phyloP scores from a whole-genome alignment of 2,329 filamentous ascomycete genomes.

The Arthrobotrys iridis region DNA sequence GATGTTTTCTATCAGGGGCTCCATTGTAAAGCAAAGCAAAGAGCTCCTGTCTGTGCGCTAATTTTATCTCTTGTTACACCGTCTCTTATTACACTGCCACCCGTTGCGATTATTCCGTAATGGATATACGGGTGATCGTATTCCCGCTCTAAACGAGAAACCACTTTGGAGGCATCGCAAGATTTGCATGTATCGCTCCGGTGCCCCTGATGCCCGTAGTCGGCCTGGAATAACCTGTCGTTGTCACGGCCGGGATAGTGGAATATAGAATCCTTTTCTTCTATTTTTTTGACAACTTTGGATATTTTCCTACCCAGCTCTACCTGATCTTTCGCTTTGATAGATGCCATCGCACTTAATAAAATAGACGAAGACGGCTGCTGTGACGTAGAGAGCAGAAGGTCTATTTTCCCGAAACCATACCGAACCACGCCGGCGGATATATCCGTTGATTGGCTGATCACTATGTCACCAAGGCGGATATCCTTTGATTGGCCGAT shows the following conservation, averaged over 20 bases:
- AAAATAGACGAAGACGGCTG: too few species aligned
- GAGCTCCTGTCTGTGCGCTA: not conserved
- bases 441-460: not conserved
- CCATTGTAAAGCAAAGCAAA: constrained; percentile 19
- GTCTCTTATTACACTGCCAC: constrained; percentile 27
- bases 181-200: not conserved
- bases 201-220: constrained; percentile 6
- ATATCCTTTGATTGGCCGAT: not conserved
- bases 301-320: not conserved
- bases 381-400: too few species aligned
- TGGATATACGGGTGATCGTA: not conserved
- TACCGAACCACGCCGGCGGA: constrained; percentile 6
- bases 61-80: not conserved
- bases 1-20: constrained; percentile 4
- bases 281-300: not conserved
- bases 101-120: constrained; percentile 8
- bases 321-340: not conserved
- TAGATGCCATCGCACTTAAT: not conserved
- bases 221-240: not conserved
- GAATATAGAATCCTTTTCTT: too few species aligned
- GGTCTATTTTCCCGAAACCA: constrained; percentile 6
- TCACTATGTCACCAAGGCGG: not conserved
- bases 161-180: not conserved
- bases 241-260: not conserved
- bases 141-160: not conserved